A percentile compares a stretch with the other conserved stretches of the same genome.
phyloP scores from a whole-genome alignment of 148 eudicot genomes.

The Drosera capensis region DNA sequence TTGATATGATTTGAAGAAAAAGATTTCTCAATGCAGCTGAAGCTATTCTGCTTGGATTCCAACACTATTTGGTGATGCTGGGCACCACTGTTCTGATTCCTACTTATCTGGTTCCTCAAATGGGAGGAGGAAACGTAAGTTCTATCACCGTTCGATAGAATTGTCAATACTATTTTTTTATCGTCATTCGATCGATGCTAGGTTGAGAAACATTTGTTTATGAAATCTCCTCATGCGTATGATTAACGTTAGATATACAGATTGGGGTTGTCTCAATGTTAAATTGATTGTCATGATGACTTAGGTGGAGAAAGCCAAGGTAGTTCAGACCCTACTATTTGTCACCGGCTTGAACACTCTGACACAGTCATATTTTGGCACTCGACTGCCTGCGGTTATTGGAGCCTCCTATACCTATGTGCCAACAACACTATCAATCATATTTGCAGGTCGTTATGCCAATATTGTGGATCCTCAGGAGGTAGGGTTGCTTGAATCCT shows the following conservation, averaged over 20 bases:
- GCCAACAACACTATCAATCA: slow-evolving; percentile 60
- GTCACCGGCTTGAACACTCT: slow-evolving; percentile 77
- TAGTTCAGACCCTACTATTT: slow-evolving; percentile 75
- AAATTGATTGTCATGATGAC: slow-evolving; percentile 3
- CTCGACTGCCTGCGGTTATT: slow-evolving; percentile 69
- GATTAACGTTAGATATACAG: too few relatives aligned
- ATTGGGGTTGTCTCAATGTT: not conserved
- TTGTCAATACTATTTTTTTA: too few relatives aligned
- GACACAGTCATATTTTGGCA: slow-evolving; percentile 57
- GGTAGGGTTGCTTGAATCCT: slow-evolving; percentile 19
- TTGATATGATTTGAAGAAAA: slow-evolving; percentile 7
- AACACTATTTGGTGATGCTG: slow-evolving; percentile 83
- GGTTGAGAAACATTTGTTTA: too few relatives aligned
- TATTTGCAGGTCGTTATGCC: slow-evolving; percentile 65
- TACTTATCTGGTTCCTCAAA: slow-evolving; percentile 56
- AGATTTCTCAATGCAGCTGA: slow-evolving; percentile 36
- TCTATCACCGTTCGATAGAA: too few relatives aligned
- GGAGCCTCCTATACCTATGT: slow-evolving; percentile 80
- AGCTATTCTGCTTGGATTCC: slow-evolving; percentile 76
- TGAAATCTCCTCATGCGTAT: too few relatives aligned
- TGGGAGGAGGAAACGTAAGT: slow-evolving; percentile 86
- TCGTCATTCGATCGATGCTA: too few relatives aligned
- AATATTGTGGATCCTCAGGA: slow-evolving; percentile 47
- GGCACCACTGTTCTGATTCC: slow-evolving; percentile 86
- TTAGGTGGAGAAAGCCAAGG: slow-evolving; percentile 64